Evolutionary conservation across 345 rosid species (phyloP).

Genomic region (Brassica carinata): DNA sequence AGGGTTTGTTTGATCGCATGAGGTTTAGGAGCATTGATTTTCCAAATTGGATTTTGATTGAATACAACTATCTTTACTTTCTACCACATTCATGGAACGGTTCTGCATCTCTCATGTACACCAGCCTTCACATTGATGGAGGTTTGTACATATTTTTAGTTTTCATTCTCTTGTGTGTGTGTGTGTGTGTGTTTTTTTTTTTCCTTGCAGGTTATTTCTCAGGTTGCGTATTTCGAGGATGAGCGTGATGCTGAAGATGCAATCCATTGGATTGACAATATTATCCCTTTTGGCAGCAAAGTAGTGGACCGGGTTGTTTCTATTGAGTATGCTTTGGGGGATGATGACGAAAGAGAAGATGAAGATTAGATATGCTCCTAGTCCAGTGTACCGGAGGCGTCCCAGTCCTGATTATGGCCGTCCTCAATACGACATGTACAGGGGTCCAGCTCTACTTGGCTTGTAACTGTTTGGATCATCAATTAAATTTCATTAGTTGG

Average conservation of each 20-base stretch:
- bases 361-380: conserved; percentile 47
- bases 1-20: background rate
- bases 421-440: background rate
- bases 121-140: too few species aligned
- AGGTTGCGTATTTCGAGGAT: background rate
- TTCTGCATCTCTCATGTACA: too few species aligned
- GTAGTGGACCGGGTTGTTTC: conserved; percentile 77
- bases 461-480: background rate
- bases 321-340: conserved; percentile 82
- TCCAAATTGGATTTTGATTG: background rate
- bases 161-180: too few species aligned
- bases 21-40: background rate
- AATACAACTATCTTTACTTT: background rate
- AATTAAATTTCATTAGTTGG: background rate
- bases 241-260: background rate
- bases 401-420: conserved; percentile 80
- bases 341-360: conserved; percentile 72
- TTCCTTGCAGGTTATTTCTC: background rate
- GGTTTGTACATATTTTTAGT: too few species aligned
- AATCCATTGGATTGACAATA: background rate
- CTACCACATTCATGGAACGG: background rate
- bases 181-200: too few species aligned
- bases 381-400: conserved; percentile 63
- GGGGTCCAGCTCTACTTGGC: background rate
- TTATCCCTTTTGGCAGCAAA: conserved; percentile 46